Evolutionary conservation across 2,329 filamentous ascomycete species (phyloP), one percentile per base, ranked within the genome.

Genomic region (Pyrenophora graminea): DNA sequence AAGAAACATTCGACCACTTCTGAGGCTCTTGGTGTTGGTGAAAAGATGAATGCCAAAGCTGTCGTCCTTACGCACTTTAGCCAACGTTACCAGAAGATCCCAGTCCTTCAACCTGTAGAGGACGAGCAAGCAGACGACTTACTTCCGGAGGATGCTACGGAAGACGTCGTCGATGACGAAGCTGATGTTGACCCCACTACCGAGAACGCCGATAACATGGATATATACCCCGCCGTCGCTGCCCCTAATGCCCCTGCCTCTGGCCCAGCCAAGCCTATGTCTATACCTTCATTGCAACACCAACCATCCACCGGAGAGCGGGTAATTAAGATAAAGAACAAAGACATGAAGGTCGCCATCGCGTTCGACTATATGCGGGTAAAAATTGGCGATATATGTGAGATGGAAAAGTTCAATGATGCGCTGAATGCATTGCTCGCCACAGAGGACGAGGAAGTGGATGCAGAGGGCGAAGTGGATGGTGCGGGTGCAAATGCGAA

Each of bases 31-130:
- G 80, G 79, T 38, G 82, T 97, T 3, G 93, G 88, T 1, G 80
- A 82, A 10, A 76, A 79, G 39, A 99, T 99, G 94, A 74, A 82
- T 23, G 94, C 92, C 0, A 84, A 86, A 58, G 81, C 89, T 13
- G 86, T 94, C 13, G 76, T 99, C 48, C 80, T 99, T 41, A 99
- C 94, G 6, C 94, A 99, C 72, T 99, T 99, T 75, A 92, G 87
- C 48, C 94, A 99, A 77, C 82, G 94, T 6, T 99, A 99, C 73
- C 88, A 90, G 64, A 93, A 93, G 74, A 79, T 85, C 30, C 85
- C 82, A 2, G 76, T 80, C 2, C 72, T 84, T 3, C 78, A 82
- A 42, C 63, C 68, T 1, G 62, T 70, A 9, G 64, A 64, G 10
- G 64, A 66, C 17, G 63, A 58, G 23, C 69, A 70, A n/a, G 50